A percentile compares a stretch with the other conserved stretches of the same genome.
These are phyloP conservation scores for Arthrobotrys sinensis DNA, from an alignment of 2,329 filamentous ascomycete genomes.

Conservation along the genomic window DNA sequence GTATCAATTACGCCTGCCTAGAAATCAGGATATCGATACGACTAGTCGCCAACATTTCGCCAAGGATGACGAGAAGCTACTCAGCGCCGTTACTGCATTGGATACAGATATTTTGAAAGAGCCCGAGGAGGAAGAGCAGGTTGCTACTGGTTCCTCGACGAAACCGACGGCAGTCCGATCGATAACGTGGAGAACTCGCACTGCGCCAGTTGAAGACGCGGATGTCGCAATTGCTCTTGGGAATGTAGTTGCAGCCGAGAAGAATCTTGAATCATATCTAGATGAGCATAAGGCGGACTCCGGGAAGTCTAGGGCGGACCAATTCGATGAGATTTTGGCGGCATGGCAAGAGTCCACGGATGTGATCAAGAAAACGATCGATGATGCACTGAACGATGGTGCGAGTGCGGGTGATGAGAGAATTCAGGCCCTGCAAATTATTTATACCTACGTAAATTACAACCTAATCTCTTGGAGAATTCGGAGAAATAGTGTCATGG, in stretches of 20 bases:
- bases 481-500: conserved; percentile 89
- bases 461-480: conserved; percentile 95
- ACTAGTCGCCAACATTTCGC: conserved; percentile 87
- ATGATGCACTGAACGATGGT: conserved; percentile 81
- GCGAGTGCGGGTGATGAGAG: conserved; percentile 85
- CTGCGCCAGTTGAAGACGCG: conserved; percentile 91
- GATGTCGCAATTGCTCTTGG: conserved; percentile 88
- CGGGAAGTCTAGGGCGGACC: conserved; percentile 79
- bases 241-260: conserved; percentile 74
- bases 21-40: conserved; percentile 83
- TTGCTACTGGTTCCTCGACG: conserved; percentile 72
- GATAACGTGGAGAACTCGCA: conserved; percentile 87
- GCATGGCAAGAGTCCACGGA: conserved; percentile 95
- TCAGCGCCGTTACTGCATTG: conserved; percentile 78
- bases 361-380: conserved; percentile 91
- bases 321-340: conserved; percentile 91
- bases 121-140: conserved; percentile 70
- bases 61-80: conserved; percentile 72
- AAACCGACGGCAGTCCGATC: conserved; percentile 70
- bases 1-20: conserved; percentile 89
- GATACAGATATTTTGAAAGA: conserved; percentile 77
- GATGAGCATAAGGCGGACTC: conserved; percentile 59
- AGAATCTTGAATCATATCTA: conserved; percentile 63
- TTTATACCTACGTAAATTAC: conserved; percentile 92
- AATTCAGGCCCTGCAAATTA: conserved; percentile 94